Base-by-base conservation (phyloP, 2,329 filamentous ascomycete genomes). In the Colletotrichum orchidophilum region DNA sequence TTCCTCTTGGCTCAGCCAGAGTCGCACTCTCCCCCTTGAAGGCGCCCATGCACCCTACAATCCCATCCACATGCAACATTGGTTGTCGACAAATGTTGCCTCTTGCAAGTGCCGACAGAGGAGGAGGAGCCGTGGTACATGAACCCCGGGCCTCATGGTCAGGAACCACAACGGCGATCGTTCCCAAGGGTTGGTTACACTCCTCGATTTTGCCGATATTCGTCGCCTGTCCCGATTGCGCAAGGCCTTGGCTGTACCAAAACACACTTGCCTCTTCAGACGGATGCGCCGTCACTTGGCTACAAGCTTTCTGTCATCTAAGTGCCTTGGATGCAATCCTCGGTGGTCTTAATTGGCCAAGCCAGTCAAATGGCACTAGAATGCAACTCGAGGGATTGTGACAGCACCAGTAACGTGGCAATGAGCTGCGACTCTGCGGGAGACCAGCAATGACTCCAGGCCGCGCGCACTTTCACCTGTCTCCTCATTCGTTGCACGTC, bases 291-390 rank as follows among this genome's bases (percentile, higher is more conserved):
- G 55, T 67, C 46, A 29, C 42, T 21, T n/a, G n/a, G 29, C n/a
- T 55, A 61, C 46, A 69, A 69, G 58, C 64, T 71, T 63, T 54
- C 69, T 71, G 59, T 49, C 64, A 71, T 71, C 58, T 64, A 68
- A 55, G 58, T 31, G 53, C 31, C 42, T 66, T 29, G 8, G 33
- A 53, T 13, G 24, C 35, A 39, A 61, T 35, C 13, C 21, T 31
- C 24, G 29, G 31, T 29, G 35, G 13, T 21, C 33, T 9, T 52
- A 26, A 21, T 15, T 13, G 31, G 65, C 65, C 65, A 68, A 63
- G 65, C 39, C 65, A 59, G 65, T 18, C 29, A 15, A 27, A 24
- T 52, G 65, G 58, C 58, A 59, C 11, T 46, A 33, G 18, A 61
- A 21, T 63, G 64, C 50, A 33, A 63, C 53, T 21, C 27, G 15